Evolutionary conservation across 305 asterid genomes (phyloP).

Genomic region (Salvia sclarea): DNA sequence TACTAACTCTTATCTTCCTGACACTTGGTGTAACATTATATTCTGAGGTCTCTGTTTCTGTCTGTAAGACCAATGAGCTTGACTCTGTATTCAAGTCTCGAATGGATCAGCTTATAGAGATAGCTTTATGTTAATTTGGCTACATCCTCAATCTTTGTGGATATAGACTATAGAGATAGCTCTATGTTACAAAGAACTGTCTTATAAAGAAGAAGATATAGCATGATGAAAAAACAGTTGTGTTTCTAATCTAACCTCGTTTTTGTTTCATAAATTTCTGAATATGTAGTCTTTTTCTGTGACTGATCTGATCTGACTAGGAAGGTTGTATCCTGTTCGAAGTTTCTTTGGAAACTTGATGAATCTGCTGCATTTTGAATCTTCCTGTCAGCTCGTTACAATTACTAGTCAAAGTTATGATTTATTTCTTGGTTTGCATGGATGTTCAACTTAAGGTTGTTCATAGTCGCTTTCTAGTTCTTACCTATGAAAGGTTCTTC

Average conservation of each 20-base stretch:
- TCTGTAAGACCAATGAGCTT: neutral
- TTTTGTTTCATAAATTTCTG: constrained; percentile 5
- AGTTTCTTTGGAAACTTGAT: neutral
- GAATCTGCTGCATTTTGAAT: constrained; percentile 2
- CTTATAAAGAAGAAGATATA: neutral
- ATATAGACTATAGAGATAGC: neutral
- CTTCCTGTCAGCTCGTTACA: neutral
- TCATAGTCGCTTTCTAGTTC: neutral
- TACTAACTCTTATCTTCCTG: neutral
- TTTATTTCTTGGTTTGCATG: neutral
- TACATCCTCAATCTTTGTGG: constrained; percentile 2
- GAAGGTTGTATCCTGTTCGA: neutral
- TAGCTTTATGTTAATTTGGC: too few relatives aligned
- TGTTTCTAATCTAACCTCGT: neutral
- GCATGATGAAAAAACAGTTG: neutral
- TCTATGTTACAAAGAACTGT: neutral
- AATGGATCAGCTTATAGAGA: too few relatives aligned
- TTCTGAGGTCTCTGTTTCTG: neutral
- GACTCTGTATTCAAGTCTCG: neutral
- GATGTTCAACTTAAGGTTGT: neutral
- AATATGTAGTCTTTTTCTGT: neutral
- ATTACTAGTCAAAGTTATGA: neutral
- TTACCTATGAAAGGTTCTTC: neutral
- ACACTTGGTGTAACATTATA: neutral
- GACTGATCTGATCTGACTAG: neutral